phyloP scores from a whole-genome alignment of 2,329 filamentous ascomycete genomes.

The Diaporthe vaccinii region DNA sequence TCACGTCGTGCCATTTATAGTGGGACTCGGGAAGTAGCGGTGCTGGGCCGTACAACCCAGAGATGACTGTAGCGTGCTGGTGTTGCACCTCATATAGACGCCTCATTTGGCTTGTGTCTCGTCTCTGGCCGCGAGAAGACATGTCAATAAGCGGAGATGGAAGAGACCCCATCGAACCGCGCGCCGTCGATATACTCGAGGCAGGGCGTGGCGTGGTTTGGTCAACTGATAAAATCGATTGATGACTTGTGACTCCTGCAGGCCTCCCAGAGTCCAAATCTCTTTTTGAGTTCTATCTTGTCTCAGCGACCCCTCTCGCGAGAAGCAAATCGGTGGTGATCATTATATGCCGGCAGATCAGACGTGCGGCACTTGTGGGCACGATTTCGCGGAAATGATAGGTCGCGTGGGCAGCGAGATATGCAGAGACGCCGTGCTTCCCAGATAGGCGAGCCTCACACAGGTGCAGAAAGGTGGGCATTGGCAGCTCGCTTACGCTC shows the following conservation, averaged over 20 bases:
- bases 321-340: constrained; percentile 8
- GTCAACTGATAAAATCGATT: not conserved
- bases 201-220: constrained; percentile 1
- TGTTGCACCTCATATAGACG: not conserved
- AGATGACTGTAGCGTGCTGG: not conserved
- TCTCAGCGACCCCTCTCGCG: constrained; percentile 9
- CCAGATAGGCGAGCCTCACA: constrained; percentile 32
- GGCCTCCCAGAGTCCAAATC: not conserved
- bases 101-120: not conserved
- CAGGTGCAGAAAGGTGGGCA: constrained; percentile 30
- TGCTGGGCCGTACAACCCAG: not conserved
- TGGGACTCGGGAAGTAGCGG: constrained; percentile 10
- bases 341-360: constrained; percentile 29
- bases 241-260: constrained; percentile 20
- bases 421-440: constrained; percentile 2
- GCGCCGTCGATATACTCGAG: not conserved
- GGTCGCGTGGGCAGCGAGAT: constrained; percentile 20
- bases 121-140: not conserved
- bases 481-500: constrained; percentile 37
- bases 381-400: constrained; percentile 17
- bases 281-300: constrained; percentile 4
- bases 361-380: constrained; percentile 28
- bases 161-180: not conserved
- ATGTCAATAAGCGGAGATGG: not conserved
- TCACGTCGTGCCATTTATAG: not conserved